Evolutionary conservation across 768 basidiomycete genomes (phyloP), one percentile per base, ranked within the genome.

Genomic region (Lentinus tigrinus): DNA sequence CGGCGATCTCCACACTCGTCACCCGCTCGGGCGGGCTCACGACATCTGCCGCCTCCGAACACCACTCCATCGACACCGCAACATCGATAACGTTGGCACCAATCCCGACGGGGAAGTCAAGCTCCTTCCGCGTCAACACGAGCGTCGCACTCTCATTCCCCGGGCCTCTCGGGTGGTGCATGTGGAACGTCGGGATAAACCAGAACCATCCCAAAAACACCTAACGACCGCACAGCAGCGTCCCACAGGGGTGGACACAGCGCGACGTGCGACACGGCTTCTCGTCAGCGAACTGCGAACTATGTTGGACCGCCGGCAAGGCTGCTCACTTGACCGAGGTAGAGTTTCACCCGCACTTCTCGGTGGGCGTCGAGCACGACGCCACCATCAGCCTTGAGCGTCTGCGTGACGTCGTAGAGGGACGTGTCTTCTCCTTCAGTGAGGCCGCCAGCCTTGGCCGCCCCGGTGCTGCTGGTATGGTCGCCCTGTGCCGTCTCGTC

Each of bases 141-240:
- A 88, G 56, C 21, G 73, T 77, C 1, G 73, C 69, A 49, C 74
- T 65, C 27, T 67, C 58, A 16, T 70, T 57, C 52, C 49, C 43
- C 57, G 52, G 21, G 51, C 61, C 23, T 63, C 46, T 75, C 37
- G 80, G 76, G 43, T 82, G 78, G 1, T 82, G 75, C 76, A 93
- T 82, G 67, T 94, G 90, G 74, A 94, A 94, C 0, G 85, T 78
- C 0, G 93, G 93, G 58, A 95, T 83, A 67, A 94, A 79, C 93
- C 93, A 94, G 49, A 86, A 68, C 93, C 93, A 95, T 31, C 89
- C 87, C 70, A 95, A 83, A 64, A 88, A 84, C 0, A 93, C 78
- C 81, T 92, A 67, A 0, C 58, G 65, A 65, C 16, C 42, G 48
- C 36, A 54, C 28, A 13, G 44, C 31, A 31, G 31, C 6, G 31